Conservation (phyloP, 208 protist species). For the Trypanosoma congolense region DNA sequence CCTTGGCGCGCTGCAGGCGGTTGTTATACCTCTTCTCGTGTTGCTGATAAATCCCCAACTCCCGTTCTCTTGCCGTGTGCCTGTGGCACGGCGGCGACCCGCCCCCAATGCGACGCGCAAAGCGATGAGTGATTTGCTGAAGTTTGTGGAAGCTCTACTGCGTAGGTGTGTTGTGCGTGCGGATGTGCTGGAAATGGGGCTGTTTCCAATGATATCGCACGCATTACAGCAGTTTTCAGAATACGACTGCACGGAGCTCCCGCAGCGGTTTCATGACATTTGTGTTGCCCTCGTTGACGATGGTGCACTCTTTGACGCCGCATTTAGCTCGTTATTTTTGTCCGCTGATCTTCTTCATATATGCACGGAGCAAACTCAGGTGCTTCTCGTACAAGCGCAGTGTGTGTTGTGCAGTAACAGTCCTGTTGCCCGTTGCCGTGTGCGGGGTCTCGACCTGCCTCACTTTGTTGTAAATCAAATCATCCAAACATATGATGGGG, state of each 20-base stretch:
- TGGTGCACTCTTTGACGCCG: constrained; percentile 51
- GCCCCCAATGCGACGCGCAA: constrained; percentile 21
- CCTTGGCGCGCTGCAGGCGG: constrained; percentile 59
- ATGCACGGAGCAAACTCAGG: constrained; percentile 38
- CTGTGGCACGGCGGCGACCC: constrained; percentile 2
- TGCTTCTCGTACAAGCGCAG: constrained; percentile 51
- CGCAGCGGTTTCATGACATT: constrained; percentile 43
- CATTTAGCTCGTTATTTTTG: constrained; percentile 73
- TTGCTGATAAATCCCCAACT: constrained; percentile 62
- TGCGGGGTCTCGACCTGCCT: constrained; percentile 51
- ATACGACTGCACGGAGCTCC: constrained; percentile 25
- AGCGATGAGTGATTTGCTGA: constrained; percentile 44
- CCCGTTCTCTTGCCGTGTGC: constrained; percentile 39
- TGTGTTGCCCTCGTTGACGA: constrained; percentile 31
- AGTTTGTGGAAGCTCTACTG: constrained; percentile 50
- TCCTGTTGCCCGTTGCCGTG: constrained; percentile 27
- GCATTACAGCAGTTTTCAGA: constrained; percentile 39
- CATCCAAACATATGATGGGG: constrained; percentile 10
- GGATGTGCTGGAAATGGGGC: constrained; percentile 48
- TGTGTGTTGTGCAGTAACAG: constrained; percentile 18
- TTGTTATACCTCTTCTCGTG: constrained; percentile 64
- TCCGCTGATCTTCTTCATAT: constrained; percentile 60
- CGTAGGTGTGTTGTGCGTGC: constrained; percentile 52
- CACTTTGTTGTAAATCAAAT: constrained; percentile 54
- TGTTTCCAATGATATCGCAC: constrained; percentile 66